Evolutionary conservation across 805 yeast species (phyloP).

Genomic region (Yamadazyma akitaensis): DNA sequence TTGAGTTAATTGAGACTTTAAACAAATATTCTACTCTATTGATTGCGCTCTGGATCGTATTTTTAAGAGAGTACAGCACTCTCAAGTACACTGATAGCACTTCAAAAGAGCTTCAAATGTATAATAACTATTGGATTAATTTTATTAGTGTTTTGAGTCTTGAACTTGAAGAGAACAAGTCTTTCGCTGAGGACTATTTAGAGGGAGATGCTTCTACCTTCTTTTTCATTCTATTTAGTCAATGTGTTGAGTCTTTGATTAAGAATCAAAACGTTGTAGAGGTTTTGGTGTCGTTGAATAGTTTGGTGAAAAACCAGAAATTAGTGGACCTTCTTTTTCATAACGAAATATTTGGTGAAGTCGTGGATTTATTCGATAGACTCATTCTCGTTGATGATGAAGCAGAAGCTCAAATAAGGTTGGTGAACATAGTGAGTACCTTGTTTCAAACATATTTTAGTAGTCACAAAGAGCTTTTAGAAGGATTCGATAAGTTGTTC

Average conservation of each 20-base stretch:
- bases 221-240: constrained; percentile 77
- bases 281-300: constrained; percentile 46
- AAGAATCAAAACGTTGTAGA: constrained; percentile 43
- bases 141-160: constrained; percentile 73
- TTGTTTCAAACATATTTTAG: constrained; percentile 26
- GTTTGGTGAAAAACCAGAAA: constrained; percentile 54
- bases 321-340: constrained; percentile 60
- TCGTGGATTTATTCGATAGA: constrained; percentile 72
- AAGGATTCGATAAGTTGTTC: constrained; percentile 73
- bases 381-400: constrained; percentile 59
- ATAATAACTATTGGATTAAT: constrained; percentile 68
- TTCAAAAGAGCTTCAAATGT: constrained; percentile 43
- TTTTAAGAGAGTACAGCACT: constrained; percentile 71
- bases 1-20: constrained; percentile 48
- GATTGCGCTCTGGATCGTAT: constrained; percentile 75
- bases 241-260: constrained; percentile 73
- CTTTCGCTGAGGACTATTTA: constrained; percentile 44
- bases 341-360: constrained; percentile 69
- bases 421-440: constrained; percentile 34
- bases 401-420: constrained; percentile 55
- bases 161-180: constrained; percentile 50
- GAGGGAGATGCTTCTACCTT: constrained; percentile 58
- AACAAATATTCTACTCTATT: constrained; percentile 56
- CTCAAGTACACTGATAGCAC: constrained; percentile 50
- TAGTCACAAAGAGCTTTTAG: constrained; percentile 35